Conservation (phyloP, 2,329 filamentous ascomycete species). For the Trichoderma asperellum region DNA sequence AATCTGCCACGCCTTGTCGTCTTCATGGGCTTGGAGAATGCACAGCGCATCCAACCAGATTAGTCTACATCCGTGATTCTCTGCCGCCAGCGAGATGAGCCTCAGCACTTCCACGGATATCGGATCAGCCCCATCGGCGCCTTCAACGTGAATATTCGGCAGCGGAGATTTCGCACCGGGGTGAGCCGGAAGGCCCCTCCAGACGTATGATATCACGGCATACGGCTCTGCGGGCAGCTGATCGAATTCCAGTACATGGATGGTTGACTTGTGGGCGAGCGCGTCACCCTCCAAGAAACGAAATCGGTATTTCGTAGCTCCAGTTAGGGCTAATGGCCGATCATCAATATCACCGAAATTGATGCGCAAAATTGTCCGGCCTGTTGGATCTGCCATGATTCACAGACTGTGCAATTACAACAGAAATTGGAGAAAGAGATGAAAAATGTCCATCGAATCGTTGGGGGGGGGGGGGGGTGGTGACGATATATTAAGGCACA, state of each 20-base stretch:
- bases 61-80: not conserved
- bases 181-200: conserved; percentile 5
- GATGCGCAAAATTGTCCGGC: not conserved
- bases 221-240: not conserved
- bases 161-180: not conserved
- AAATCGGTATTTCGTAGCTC: conserved; percentile 6
- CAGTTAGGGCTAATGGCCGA: not conserved
- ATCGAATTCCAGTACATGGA: conserved; percentile 17
- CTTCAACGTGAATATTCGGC: not conserved
- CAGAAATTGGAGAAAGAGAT: not conserved
- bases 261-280: not conserved
- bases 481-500: not conserved
- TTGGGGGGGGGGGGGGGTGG: not conserved
- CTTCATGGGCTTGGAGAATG: conserved; percentile 8
- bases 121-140: not conserved
- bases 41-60: conserved; percentile 19
- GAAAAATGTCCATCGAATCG: not conserved
- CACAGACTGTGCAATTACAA: no score
- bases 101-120: conserved; percentile 7
- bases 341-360: conserved; percentile 4
- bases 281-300: conserved; percentile 10
- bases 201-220: conserved; percentile 22
- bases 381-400: not conserved
- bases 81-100: not conserved
- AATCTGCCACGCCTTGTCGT: conserved; percentile 23